Evolutionary conservation across 805 yeast species (phyloP), one percentile per base, ranked within the genome.

Genomic region (Ogataea methylovora): DNA sequence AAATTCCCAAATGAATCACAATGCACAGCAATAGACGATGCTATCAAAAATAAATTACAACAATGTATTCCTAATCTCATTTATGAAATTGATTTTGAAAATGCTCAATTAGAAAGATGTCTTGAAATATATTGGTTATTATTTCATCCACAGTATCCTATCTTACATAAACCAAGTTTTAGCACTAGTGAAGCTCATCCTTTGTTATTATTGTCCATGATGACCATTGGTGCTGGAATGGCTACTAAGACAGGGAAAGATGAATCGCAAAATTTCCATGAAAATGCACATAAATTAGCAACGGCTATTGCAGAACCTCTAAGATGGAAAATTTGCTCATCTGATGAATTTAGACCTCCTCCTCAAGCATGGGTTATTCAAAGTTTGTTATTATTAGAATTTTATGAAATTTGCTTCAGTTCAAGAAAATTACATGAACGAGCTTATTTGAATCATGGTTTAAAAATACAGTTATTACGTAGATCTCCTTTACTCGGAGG

Each of bases 71-170:
- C 43, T 7, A 16, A 28, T 2, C 28, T 41, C 8, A 25, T 28
- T 2, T 24, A 30, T 2, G 33, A 27, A 19, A 15, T 11, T 15
- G 38, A 41, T 24, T 36, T 41, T 22, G 24, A 39, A 8, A 24
- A 11, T 4, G 19, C 30, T 8, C 20, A 31, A 9, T 33, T 45
- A 12, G 43, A 45, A 17, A 25, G 33, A 13, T 45, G 45, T 20
- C 23, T 54, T 13, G 42, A 44, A 18, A 28, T 37, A 9, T 75
- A 69, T 43, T 75, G 81, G 81, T 46, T 55, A 5, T 55, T 66
- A 10, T 74, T 61, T 51, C 82, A 67, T 51, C 67, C 73, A 4
- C 76, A 71, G 43, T 60, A 58, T 37, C 69, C 70, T 11, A 54
- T 67, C 17, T 34, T 67, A 27, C 73, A 67, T 38, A 62, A 58